Evolutionary conservation across 2,329 filamentous ascomycete species (phyloP), one percentile per base, ranked within the genome.

Genomic region (Coniochaeta sp.): DNA sequence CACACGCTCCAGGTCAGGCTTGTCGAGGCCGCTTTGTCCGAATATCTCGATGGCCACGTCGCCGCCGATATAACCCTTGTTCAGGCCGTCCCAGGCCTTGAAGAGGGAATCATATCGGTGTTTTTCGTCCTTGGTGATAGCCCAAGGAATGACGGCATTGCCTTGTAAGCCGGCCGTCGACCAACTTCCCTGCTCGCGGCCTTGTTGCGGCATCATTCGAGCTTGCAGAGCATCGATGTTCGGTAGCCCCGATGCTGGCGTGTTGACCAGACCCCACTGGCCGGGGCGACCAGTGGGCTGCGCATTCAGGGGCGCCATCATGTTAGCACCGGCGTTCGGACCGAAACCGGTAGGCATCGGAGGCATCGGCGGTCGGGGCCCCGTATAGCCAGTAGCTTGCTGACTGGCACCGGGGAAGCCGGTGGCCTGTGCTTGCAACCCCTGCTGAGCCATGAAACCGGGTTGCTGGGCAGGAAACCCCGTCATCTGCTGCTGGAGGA

Each of bases 191-290:
- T 87, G 83, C 74, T 98, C 95, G 38, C 95, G 89, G 52, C 95
- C 95, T 67, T 90, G 86, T 71, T 99, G 93, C 24, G 95, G 95
- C 93, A 99, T 98, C 87, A 99, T 95, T 63, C 92, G 90, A 61
- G 91, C 89, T 69, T 96, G 91, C 58, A 99, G 77, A 24, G 91
- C 90, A 71, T 97, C 92, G 58, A 99, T 96, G 67, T 97, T 97
- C 1, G 95, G 95, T 64, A 99, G 77, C 1, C 93, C 95, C 44
- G 87, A 89, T 5, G 93, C 84, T 1, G 95, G 95, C 1, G 92
- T 90, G 73, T 99, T 99, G 34, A 98, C 95, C 59, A 98, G 85
- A n/a, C 95, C 95, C 95, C 95, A 99, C 72, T 98, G 95, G 16
- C 95, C 95, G 6, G 95, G 93, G 38, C 86, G 80, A 12, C 95